phyloP scores from a whole-genome alignment of 768 basidiomycete genomes.

The Ramaria sp. region DNA sequence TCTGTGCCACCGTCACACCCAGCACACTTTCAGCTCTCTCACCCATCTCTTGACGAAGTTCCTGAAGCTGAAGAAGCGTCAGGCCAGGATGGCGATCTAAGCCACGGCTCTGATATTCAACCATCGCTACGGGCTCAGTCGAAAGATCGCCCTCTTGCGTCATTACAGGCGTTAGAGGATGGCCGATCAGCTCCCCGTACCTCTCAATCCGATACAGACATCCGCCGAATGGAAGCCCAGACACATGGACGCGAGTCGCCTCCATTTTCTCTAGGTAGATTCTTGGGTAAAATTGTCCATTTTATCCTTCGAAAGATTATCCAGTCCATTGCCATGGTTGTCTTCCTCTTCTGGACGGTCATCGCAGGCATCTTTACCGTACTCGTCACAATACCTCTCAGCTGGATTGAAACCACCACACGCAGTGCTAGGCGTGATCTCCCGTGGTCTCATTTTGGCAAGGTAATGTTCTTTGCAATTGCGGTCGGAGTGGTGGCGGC shows the following conservation, averaged over 20 bases:
- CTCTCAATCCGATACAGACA: background rate
- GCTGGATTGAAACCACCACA: slow-evolving; percentile 25
- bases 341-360: slow-evolving; percentile 21
- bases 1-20: slow-evolving; percentile 31
- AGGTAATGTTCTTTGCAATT: slow-evolving; percentile 31
- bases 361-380: slow-evolving; percentile 40
- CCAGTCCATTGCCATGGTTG: slow-evolving; percentile 13
- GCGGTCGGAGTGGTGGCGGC: slow-evolving; percentile 36
- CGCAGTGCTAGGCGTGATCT: background rate
- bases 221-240: background rate
- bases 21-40: slow-evolving; percentile 13
- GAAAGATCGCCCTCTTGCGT: background rate
- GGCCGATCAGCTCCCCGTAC: background rate
- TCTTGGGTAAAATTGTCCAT: slow-evolving; percentile 34
- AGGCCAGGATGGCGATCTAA: background rate
- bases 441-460: slow-evolving; percentile 20
- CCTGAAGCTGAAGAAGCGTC: slow-evolving; percentile 48
- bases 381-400: slow-evolving; percentile 36
- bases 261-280: slow-evolving; percentile 35
- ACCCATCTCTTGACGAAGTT: slow-evolving; percentile 39
- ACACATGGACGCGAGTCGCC: background rate
- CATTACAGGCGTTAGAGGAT: background rate
- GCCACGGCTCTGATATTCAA: background rate
- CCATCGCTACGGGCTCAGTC: background rate
- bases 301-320: slow-evolving; percentile 15